Evolutionary conservation across 2,329 filamentous ascomycete species (phyloP).

Genomic region (Xylaria sp.): DNA sequence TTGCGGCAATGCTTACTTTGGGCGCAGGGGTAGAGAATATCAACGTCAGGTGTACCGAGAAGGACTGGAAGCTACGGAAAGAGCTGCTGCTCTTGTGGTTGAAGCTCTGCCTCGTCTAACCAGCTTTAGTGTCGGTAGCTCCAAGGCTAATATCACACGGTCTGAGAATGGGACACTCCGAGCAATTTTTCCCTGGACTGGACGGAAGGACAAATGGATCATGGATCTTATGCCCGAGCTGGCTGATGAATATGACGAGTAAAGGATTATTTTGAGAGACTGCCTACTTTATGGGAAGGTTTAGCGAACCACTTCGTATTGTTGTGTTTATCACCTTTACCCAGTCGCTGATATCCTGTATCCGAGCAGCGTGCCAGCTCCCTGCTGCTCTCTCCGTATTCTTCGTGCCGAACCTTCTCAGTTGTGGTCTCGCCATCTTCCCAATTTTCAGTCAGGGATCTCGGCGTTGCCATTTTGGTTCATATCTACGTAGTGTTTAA

Average conservation of each 20-base stretch:
- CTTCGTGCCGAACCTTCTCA: too few species aligned
- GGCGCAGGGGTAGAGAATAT: slow-evolving; percentile 8
- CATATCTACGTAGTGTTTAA: too few species aligned
- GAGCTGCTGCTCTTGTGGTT: slow-evolving; percentile 12
- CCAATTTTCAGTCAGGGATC: too few species aligned
- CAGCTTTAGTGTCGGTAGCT: slow-evolving; percentile 19
- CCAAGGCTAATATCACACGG: slow-evolving; percentile 17
- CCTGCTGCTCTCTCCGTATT: too few species aligned
- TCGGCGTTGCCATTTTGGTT: too few species aligned
- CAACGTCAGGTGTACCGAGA: background rate
- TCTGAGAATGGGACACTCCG: slow-evolving; percentile 27
- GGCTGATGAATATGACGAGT: background rate
- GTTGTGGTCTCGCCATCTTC: too few species aligned
- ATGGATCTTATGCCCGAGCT: slow-evolving; percentile 8
- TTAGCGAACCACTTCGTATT: background rate
- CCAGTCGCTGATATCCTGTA: too few species aligned
- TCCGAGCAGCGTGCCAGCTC: too few species aligned
- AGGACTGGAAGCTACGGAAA: slow-evolving; percentile 13
- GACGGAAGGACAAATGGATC: slow-evolving; percentile 26
- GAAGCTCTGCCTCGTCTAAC: slow-evolving; percentile 20
- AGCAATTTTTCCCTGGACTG: slow-evolving; percentile 30
- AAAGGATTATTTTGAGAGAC: too few species aligned
- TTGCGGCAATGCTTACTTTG: slow-evolving; percentile 28
- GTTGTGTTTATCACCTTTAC: too few species aligned
- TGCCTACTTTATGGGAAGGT: background rate